Evolutionary conservation across 2,329 filamentous ascomycete species (phyloP), one percentile per base, ranked within the genome.

Genomic region (Coleophoma eucalyptorum): DNA sequence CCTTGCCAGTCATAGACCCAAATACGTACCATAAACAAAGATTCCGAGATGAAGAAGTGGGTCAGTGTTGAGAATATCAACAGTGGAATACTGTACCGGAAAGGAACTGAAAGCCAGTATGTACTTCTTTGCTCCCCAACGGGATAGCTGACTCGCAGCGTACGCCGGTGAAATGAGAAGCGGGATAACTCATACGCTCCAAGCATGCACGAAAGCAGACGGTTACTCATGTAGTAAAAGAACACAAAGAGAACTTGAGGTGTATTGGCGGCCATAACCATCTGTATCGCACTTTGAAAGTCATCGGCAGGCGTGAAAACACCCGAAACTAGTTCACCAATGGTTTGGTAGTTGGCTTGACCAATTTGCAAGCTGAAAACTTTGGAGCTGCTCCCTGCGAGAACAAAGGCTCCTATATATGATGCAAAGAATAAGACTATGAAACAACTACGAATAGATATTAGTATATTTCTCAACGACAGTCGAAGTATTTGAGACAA

Each of bases 181-280:
- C 57, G 56, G 43, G 66, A 69, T 62, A 72, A 82, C 60, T 82
- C 79, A 6, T 62, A 57, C 0, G 68, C 70, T 0, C 72, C 54
- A 0, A 74, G 63, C 61, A 78, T 75, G 2, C 61, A 65, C 0
- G 73, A 80, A 15, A 73, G 60, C 6, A 77, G 58, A 3, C 58
- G 56, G 55, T 77, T 77, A 58, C 69, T 68, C 4, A 62, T 55
- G 3, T 76, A 55, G 56, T 79, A 78, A 3, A 72, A 46, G 16
- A 74, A 56, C 0, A 73, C 75, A 1, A 77, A 50, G 3, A 77
- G 44, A 0, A 74, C 42, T 50, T 80, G 76, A 1, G 74, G 72
- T 0, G 64, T 19, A 53, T 79, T 79, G 40, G 69, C 71, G n/a
- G 19, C 10, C 42, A 44, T 44, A n/a, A 26, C 42, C 42, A 44